Evolutionary conservation across 805 yeast species (phyloP), one percentile per base, ranked within the genome.

Genomic region (Saccharomycopsis lassenensis): DNA sequence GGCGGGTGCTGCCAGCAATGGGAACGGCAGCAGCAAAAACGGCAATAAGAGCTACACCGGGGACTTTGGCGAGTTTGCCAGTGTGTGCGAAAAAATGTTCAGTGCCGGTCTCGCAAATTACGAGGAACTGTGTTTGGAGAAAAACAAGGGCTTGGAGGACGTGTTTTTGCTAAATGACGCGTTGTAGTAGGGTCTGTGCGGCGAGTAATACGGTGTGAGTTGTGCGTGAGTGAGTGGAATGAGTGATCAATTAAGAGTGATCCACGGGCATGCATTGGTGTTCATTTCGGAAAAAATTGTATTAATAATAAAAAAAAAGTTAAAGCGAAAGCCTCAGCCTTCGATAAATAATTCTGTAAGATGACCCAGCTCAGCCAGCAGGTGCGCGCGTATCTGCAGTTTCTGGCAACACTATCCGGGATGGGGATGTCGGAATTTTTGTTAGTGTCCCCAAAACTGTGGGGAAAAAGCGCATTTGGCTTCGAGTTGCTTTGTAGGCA

Each of bases 51-150:
- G 34, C 31, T 20, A n/a, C n/a, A n/a, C n/a, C n/a, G 36, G 40
- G 14, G 43, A 40, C 30, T 40, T 29, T 28, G 43, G 43, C 5
- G 43, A 40, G 24, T 40, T 40, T 33, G 29, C 39, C 2, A 20
- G 40, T 19, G 29, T 30, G 23, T 36, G 40, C 25, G 26, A 28
- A 4, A 36, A 33, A 14, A 33, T 31, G 32, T 40, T 31, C 24
- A 29, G 21, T n/a, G 22, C 19, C 5, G 31, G 31, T 8, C 6
- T 16, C 5, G 24, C 5, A 10, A 16, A 31, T 11, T 36, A 36
- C 27, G 36, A 36, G 15, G 14, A 25, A 8, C 11, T 18, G 17
- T 29, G 7, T 12, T 8, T 15, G 7, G n/a, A 5, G 7, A 22
- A 15, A 15, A 29, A 15, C 31, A 11, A 7, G 29, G 16, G 15